Evolutionary conservation across 2,329 filamentous ascomycete species (phyloP).

Genomic region (Orbilia oligospora): DNA sequence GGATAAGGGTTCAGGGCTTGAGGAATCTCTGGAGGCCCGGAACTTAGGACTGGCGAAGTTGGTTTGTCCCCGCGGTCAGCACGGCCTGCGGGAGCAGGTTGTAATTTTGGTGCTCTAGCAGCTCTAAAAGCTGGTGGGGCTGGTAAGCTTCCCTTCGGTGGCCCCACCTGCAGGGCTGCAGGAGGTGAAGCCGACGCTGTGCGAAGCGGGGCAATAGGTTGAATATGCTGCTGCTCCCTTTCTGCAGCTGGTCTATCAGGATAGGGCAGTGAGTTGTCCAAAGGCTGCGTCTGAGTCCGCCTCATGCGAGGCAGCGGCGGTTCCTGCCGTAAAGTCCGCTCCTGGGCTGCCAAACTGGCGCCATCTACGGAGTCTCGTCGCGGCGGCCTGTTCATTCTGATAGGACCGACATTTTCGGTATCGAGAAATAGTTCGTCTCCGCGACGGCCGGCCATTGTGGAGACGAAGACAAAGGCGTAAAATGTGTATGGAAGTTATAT

Average conservation of each 20-base stretch:
- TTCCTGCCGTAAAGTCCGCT: conserved; percentile 60
- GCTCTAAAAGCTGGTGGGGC: conserved; percentile 63
- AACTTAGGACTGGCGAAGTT: conserved; percentile 58
- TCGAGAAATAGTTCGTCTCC: conserved; percentile 61
- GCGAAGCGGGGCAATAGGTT: conserved; percentile 51
- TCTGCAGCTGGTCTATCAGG: conserved; percentile 63
- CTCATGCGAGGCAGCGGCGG: conserved; percentile 61
- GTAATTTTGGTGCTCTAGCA: conserved; percentile 60
- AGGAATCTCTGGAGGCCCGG: conserved; percentile 61
- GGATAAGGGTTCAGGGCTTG: conserved; percentile 66
- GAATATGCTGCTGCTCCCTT: conserved; percentile 53
- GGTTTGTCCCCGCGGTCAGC: conserved; percentile 55
- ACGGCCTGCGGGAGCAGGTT: conserved; percentile 57
- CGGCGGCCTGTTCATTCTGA: conserved; percentile 45
- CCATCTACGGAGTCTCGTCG: conserved; percentile 58
- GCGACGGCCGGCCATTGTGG: conserved; percentile 61
- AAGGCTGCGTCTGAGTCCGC: conserved; percentile 59
- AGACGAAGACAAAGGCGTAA: conserved; percentile 45
- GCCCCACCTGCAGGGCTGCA: conserved; percentile 61
- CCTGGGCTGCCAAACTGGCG: conserved; percentile 58
- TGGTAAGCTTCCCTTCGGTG: conserved; percentile 61
- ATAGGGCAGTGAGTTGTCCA: conserved; percentile 62
- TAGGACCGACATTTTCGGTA: conserved; percentile 50
- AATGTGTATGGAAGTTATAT: conserved; percentile 27
- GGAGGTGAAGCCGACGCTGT: conserved; percentile 52